Evolutionary conservation across 805 yeast genomes (phyloP).

Genomic region (Schwanniomyces vanrijiae): DNA sequence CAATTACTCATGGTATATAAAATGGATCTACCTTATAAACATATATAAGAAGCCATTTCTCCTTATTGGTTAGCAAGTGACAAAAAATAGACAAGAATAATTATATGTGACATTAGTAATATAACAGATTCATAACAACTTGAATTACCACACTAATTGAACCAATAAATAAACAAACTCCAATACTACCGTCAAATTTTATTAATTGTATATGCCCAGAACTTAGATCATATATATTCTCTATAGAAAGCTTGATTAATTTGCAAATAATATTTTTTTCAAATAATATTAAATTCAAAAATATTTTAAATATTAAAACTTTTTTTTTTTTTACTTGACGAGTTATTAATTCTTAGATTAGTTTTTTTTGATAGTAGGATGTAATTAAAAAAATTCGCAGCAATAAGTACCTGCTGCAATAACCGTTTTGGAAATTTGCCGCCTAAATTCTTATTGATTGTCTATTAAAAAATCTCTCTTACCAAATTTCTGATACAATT

Average conservation of each 20-base stretch:
- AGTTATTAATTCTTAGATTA: too few relatives aligned
- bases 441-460: too few relatives aligned
- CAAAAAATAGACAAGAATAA: constrained; percentile 19
- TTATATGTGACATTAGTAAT: constrained; percentile 9
- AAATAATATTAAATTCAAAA: too few relatives aligned
- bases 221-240: constrained; percentile 18
- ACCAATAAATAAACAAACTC: constrained; percentile 23
- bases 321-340: too few relatives aligned
- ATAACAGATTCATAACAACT: constrained; percentile 33
- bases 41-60: constrained; percentile 17
- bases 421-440: not conserved
- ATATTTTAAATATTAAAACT: too few relatives aligned
- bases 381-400: not conserved
- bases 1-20: constrained; percentile 9
- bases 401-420: not conserved
- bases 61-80: constrained; percentile 16
- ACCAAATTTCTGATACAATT: too few relatives aligned
- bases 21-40: constrained; percentile 17
- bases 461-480: too few relatives aligned
- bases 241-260: not conserved
- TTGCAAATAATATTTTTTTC: too few relatives aligned
- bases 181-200: constrained; percentile 43
- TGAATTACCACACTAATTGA: constrained; percentile 24
- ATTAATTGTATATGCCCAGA: constrained; percentile 37
- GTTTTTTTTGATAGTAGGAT: too few relatives aligned